Evolutionary conservation across 2,329 filamentous ascomycete species (phyloP), one percentile per base, ranked within the genome.

Genomic region (Xylariaceae sp.): DNA sequence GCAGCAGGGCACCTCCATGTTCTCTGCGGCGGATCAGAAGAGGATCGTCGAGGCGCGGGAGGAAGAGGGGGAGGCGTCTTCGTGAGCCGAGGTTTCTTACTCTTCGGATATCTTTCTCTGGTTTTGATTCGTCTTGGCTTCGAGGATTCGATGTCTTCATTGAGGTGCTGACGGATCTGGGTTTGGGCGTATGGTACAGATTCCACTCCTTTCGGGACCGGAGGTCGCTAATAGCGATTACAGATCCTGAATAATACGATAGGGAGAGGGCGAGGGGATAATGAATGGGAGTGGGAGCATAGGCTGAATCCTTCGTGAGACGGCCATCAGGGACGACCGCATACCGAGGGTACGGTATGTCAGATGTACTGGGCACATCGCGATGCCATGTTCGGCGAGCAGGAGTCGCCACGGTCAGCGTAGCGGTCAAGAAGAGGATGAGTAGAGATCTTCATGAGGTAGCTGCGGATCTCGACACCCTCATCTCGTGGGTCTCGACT

Each of bases 1-100:
- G 65, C 82, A 84, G 74, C 88, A 91, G 68, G 88, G 88, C 0
- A 81, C 82, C 3, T 76, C 74, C 4, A 80, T 87, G 61, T 90
- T 89, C 70, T 77, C 78, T 9, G 66, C 69, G n/a, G 81, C 79
- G 55, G 81, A 84, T 68, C 78, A 77, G 73, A 73, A 66, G 64
- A 66, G 71, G 23, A 62, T 72, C 47, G 42, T 66, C 17, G 66
- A 65, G 2, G 13, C 37, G 59, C 42, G 52, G 18, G 34, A 58
- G 57, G 51, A 13, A 47, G 51, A 34, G 34, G 59, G 57, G 51
- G 10, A 47, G 51, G 37, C 45, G 15, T 64, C 62, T 58, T n/a
- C 58, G 10, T 64, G 53, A 64, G 47, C 10, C n/a, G 49, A 7
- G 44, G 37, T 45, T 45, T 45, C 13, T n/a, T 45, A 13, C 37